phyloP scores from a whole-genome alignment of 1,284 basidiomycete genomes.

The Boletus sp. region DNA sequence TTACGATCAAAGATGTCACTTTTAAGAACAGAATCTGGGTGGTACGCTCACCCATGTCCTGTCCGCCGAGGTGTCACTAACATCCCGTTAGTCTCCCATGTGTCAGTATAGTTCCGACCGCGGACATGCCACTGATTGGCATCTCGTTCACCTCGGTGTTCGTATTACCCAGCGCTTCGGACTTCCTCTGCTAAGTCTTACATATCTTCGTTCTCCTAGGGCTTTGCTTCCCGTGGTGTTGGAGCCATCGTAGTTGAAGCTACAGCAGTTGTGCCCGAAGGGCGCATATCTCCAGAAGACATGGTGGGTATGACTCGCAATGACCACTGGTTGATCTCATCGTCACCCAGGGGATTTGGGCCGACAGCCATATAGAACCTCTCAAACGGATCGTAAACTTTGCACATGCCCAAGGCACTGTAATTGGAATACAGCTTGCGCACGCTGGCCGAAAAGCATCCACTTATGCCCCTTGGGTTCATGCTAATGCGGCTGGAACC shows the following conservation, averaged over 20 bases:
- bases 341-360: conserved; percentile 56
- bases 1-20: conserved; percentile 57
- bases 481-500: conserved; percentile 27
- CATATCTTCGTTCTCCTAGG: conserved; percentile 33
- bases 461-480: conserved; percentile 46
- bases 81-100: conserved; percentile 57
- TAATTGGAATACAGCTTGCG: conserved; percentile 58
- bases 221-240: conserved; percentile 55
- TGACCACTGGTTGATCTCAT: conserved; percentile 6
- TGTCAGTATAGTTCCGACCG: conserved; percentile 74
- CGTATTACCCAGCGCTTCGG: conserved; percentile 21
- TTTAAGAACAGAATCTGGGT: conserved; percentile 76
- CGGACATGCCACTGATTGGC: conserved; percentile 75
- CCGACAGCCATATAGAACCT: conserved; percentile 50
- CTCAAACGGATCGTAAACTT: conserved; percentile 56
- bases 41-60: conserved; percentile 28
- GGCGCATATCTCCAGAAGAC: conserved; percentile 70
- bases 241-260: conserved; percentile 68
- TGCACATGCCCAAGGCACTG: conserved; percentile 45
- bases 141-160: conserved; percentile 70
- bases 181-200: not conserved
- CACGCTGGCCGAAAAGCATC: conserved; percentile 63
- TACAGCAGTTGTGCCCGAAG: conserved; percentile 71
- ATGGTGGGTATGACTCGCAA: conserved; percentile 29
- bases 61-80: not conserved